Percentiles rank a stretch among this genome's conserved stretches.
Conservation (phyloP, 2,329 filamentous ascomycete species). For the Phyllosticta capitalensis region DNA sequence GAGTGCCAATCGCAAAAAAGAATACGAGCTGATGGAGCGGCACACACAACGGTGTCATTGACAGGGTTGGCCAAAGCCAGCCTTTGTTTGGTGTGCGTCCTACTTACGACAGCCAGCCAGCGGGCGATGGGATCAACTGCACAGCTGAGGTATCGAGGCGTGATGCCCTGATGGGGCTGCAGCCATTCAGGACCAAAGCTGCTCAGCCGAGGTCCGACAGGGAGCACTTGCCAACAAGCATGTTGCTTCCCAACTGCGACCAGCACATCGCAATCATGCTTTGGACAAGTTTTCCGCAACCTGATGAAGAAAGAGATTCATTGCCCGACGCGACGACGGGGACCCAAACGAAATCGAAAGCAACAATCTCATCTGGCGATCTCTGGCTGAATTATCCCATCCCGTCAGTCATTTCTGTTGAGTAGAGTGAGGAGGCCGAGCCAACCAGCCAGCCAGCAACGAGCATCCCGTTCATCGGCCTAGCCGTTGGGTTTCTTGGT, state of each 20-base stretch:
- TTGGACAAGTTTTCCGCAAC: neutral
- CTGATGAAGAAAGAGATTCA: neutral
- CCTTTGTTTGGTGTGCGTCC: neutral
- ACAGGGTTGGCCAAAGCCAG: neutral
- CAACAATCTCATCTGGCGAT: neutral
- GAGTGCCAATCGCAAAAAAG: neutral
- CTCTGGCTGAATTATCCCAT: too few relatives aligned
- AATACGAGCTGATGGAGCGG: neutral
- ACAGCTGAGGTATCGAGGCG: neutral
- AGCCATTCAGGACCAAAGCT: neutral
- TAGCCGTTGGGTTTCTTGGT: neutral
- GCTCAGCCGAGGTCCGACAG: neutral
- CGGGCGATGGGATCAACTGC: neutral
- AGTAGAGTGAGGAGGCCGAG: too few relatives aligned
- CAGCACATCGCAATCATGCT: constrained; percentile 1
- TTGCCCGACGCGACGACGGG: neutral
- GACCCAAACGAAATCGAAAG: neutral
- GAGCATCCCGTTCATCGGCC: too few relatives aligned
- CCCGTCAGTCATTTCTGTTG: too few relatives aligned
- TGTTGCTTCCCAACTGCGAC: neutral
- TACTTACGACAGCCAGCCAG: neutral
- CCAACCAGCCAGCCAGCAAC: too few relatives aligned
- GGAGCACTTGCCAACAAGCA: neutral
- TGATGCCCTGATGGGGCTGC: too few relatives aligned
- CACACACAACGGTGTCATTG: neutral